Base-by-base conservation (phyloP, 371 early-diverging fungal genomes). In the Circinella umbellata region DNA sequence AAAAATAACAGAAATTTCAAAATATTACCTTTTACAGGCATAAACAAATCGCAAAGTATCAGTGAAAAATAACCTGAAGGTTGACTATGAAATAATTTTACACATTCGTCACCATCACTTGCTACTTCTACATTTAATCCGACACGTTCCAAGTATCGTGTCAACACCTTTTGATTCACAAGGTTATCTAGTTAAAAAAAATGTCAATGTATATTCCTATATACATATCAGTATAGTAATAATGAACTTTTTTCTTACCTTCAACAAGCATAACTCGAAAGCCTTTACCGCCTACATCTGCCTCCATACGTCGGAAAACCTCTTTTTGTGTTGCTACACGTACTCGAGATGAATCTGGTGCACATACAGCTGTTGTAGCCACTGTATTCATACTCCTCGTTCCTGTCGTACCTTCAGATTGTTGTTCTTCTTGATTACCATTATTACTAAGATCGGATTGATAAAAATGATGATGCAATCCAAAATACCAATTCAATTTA, bases 91-190 rank as follows among this genome's bases (percentile, higher is more conserved):
- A 86, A 86, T 37, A 79, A 65, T 10, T 86, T 79, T n/a, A 88
- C 70, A 53, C 85, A 85, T 65, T 86, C 83, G 17, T 82, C 80
- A 4, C 90, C 90, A 66, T 90, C 85, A 54, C 73, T 76, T 20
- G 86, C 89, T 10, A 90, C 76, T 49, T 85, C 84, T 2, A 87
- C 83, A 35, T 78, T 74, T 4, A 84, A 70, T 1, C 88, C 88
- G 8, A 90, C 84, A 18, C 82, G 75, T 20, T 74, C 70, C 37
- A 90, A 76, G 47, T 86, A 86, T 10, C 85, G 71, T 27, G 79
- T 79, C 68, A 88, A 64, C 8, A 90, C 89, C 61, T 88, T 90
- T 68, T 88, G 88, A 64, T 90, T 90, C 37, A 89, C 88, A 61
- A 82, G 67, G 66, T 90, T 88, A 70, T 88, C 85, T 85, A 69